Conservation (phyloP, 2,329 filamentous ascomycete genomes). For the Fusarium sp. region DNA sequence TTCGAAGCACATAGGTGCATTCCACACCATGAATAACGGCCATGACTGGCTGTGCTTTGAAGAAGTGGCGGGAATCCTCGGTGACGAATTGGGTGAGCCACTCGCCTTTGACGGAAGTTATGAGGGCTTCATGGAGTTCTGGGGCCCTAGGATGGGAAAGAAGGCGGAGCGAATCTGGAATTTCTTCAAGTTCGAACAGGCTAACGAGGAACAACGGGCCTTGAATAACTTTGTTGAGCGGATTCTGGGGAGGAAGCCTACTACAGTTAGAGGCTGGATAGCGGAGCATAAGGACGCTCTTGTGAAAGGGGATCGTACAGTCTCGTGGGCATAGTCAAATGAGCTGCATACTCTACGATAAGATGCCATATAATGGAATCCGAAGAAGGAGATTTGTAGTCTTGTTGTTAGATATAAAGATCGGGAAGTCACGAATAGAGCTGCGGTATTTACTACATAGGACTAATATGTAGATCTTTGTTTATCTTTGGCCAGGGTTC, state of each 20-base stretch:
- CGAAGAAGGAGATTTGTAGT: accelerated
- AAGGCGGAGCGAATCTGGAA: not conserved
- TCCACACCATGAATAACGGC: not conserved
- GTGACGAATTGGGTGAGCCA: accelerated
- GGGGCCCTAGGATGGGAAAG: not conserved
- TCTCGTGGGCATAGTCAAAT: not conserved
- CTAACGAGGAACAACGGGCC: not conserved
- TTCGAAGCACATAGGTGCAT: accelerated
- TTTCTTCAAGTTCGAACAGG: not conserved
- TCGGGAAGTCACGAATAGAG: accelerated
- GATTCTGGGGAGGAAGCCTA: not conserved
- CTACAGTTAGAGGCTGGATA: not conserved
- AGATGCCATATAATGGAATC: accelerated
- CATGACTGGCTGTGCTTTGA: not conserved
- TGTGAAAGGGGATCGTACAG: accelerated
- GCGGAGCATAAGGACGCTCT: not conserved
- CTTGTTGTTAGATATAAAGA: not conserved
- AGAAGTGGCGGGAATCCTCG: not conserved
- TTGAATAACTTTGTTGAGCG: not conserved
- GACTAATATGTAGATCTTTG: not conserved
- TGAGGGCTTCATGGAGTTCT: not conserved
- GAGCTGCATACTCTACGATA: too few relatives aligned
- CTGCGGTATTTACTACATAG: not conserved
- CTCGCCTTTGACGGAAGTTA: not conserved
- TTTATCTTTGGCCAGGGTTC: accelerated